Base-by-base conservation (phyloP, 768 basidiomycete genomes). In the Cyathus striatus region DNA sequence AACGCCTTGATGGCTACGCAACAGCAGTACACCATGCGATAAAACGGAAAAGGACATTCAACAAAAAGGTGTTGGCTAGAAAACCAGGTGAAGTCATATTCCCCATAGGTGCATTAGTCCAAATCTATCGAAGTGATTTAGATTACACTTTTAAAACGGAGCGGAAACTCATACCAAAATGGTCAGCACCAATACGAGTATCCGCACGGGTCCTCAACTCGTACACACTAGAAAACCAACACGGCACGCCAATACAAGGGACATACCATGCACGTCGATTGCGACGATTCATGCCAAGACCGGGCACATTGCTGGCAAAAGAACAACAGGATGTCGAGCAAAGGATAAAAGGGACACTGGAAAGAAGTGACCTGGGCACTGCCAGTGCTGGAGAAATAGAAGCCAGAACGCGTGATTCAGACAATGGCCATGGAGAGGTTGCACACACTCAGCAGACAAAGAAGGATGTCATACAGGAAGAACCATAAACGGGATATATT, bases 1-100 rank as follows among this genome's bases (percentile, higher is more conserved):
- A 64, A 30, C 49, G 51, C 5, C 40, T 61, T 0, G 63, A 68
- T 27, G 61, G 58, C 1, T 59, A 60, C 40, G 44, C 50, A 2
- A 42, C 53, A 6, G 44, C 49, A 0, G 41, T 62, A 1, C 24
- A 41, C 3, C 59, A 65, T 13, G 52, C 63, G 14, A 14, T 38
- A 5, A 30, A 44, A n/a, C 40, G 51, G 2, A 66, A 65, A 38
- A 43, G 24, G 1, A 48, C 41, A 2, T 68, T 66, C 35, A 55
- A 66, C 41, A 33, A 36, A 30, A 42, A 43, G 13, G 53, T 66
- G 1, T 9, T 49, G 20, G 23, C 12, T 1, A 33, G 21, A 6
- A 6, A 30, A 9, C 32, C 47, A 2, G 45, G 57, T 1, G 57
- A 49, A n/a, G 53, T 61, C 3, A 27, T 44, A 3, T 68, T 66